Evolutionary conservation across 2,329 filamentous ascomycete species (phyloP).

Genomic region (Sordariomycetes sp.): DNA sequence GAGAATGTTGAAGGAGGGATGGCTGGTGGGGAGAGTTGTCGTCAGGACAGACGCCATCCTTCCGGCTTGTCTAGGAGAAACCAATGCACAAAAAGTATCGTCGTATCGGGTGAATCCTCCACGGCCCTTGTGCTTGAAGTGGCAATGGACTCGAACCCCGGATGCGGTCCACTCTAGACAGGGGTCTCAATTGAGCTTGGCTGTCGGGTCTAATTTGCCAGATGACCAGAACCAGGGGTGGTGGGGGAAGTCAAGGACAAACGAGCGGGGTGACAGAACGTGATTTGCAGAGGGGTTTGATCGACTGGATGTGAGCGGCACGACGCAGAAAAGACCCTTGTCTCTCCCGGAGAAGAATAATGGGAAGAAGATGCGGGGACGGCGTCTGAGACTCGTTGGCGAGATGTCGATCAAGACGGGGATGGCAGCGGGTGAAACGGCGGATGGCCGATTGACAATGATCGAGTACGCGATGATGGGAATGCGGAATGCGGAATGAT

Average conservation of each 20-base stretch:
- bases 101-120: background rate
- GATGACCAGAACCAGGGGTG: background rate
- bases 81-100: background rate
- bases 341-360: background rate
- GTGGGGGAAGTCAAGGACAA: background rate
- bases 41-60: background rate
- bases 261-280: background rate
- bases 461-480: background rate
- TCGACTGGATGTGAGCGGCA: background rate
- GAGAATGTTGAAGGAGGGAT: background rate
- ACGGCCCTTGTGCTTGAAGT: background rate
- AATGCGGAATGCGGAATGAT: background rate
- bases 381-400: background rate
- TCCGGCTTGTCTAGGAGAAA: background rate
- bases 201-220: background rate
- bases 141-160: background rate
- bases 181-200: background rate
- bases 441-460: background rate
- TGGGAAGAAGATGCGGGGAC: background rate
- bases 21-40: background rate
- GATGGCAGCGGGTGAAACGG: background rate
- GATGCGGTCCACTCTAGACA: conserved; percentile 1
- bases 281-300: conserved; percentile 3
- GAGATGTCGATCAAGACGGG: background rate
- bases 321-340: background rate